Evolutionary conservation across 2,329 filamentous ascomycete genomes (phyloP), one percentile per base, ranked within the genome.

Genomic region (Fusarium luffae): DNA sequence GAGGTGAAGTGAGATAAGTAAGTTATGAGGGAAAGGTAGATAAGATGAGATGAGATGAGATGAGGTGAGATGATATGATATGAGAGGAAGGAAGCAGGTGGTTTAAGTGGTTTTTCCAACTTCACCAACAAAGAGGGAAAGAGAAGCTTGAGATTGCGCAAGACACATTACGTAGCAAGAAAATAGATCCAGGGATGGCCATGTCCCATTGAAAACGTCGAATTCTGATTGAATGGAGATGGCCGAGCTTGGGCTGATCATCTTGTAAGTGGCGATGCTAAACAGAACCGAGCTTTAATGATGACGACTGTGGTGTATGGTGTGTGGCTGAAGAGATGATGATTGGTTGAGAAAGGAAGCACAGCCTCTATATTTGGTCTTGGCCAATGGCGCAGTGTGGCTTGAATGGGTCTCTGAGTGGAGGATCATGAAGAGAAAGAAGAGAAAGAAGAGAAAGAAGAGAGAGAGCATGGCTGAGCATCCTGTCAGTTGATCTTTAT

Each of bases 121-220:
- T 28, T 23, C 18, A 40, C 48, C 32, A 27, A 18, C 32, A 30
- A 32, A 32, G 9, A 23, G 13, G 25, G 30, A 9, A 25, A 23
- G 48, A 40, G 21, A 40, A 34, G 18, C 34, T 37, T 37, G 34
- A 54, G 60, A 43, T 69, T 69, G 66, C 66, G 66, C 66, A 69
- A 68, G 68, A 50, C 49, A 54, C 27, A 71, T 70, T 70, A 70
- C 68, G 68, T 70, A 70, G 60, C 25, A 30, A 25, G 32, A 28
- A 34, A 55, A 37, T 60, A 47, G 41, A 32, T 37, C 13, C 56
- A 54, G 44, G 59, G 59, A 51, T 51, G 43, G 58, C 21, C 41
- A 28, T 14, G 23, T 47, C n/a, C 25, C 30, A 47, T 61, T 54
- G 37, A 54, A 57, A 47, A 54, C 54, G 58, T 70, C 51, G 23